A percentile compares a stretch with the other conserved stretches of the same genome.
phyloP scores from a whole-genome alignment of 768 basidiomycete species.

The Hebeloma cylindrosporum region DNA sequence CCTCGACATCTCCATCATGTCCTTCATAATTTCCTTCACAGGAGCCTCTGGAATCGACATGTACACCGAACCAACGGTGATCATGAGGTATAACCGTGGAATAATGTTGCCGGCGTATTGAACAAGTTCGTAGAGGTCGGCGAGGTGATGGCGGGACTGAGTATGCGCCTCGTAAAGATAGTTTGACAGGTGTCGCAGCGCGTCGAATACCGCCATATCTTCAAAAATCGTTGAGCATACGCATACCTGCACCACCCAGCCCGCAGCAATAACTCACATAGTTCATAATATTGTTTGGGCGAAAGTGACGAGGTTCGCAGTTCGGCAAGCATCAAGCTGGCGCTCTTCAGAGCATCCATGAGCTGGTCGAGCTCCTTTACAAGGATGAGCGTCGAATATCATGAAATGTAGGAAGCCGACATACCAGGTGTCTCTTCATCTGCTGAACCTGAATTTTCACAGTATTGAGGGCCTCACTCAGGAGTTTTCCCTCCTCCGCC shows the following conservation, averaged over 20 bases:
- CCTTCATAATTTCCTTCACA: slow-evolving; percentile 99
- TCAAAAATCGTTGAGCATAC: slow-evolving; percentile 5
- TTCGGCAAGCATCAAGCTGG: slow-evolving; percentile 96
- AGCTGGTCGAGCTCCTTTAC: slow-evolving; percentile 88
- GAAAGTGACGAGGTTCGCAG: slow-evolving; percentile 90
- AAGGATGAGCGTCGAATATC: slow-evolving; percentile 11
- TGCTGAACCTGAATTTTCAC: slow-evolving; percentile 92
- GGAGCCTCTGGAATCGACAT: slow-evolving; percentile 98
- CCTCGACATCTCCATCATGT: slow-evolving; percentile 99
- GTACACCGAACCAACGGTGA: slow-evolving; percentile 98
- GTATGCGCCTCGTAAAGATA: slow-evolving; percentile 97
- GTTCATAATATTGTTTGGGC: slow-evolving; percentile 98
- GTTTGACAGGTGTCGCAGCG: slow-evolving; percentile 89
- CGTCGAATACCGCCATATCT: slow-evolving; percentile 99
- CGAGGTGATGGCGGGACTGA: slow-evolving; percentile 89
- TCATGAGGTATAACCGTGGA: slow-evolving; percentile 95
- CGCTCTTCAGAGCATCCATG: slow-evolving; percentile 98
- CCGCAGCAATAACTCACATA: slow-evolving; percentile 58
- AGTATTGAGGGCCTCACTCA: slow-evolving; percentile 81
- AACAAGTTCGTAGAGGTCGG: slow-evolving; percentile 98
- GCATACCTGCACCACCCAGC: background rate
- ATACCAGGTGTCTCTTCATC: slow-evolving; percentile 90
- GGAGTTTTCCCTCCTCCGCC: slow-evolving; percentile 77
- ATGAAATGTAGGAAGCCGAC: slow-evolving; percentile 25
- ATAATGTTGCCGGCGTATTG: slow-evolving; percentile 98